A percentile compares a stretch with the other conserved stretches of the same genome.
Conservation (phyloP, 768 basidiomycete genomes). For the Termitomyces sp. region DNA sequence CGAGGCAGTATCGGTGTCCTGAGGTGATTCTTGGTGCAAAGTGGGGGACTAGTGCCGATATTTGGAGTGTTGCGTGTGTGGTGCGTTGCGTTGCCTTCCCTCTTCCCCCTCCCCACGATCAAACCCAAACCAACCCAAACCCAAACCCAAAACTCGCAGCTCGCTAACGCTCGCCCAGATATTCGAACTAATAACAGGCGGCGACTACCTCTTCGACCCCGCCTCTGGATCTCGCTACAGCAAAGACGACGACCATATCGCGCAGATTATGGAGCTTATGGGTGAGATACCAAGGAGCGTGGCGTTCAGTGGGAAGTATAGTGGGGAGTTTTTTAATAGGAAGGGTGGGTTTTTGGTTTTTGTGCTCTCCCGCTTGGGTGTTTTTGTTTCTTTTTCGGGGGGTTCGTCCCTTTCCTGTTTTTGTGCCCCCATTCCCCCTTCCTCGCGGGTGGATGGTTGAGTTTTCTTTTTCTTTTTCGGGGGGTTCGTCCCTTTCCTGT, state of each 20-base stretch:
- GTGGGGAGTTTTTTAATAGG: conserved; percentile 93
- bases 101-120: not conserved
- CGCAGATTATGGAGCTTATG: conserved; percentile 95
- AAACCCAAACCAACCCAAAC: not conserved
- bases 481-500: too few relatives aligned
- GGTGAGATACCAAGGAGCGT: conserved; percentile 84
- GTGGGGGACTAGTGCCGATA: conserved; percentile 94
- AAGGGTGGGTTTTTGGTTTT: conserved; percentile 55
- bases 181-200: conserved; percentile 94
- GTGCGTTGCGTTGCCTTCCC: conserved; percentile 52
- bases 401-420: too few relatives aligned
- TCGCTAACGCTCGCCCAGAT: conserved; percentile 59
- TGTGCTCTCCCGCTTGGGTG: too few relatives aligned
- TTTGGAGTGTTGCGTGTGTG: conserved; percentile 95
- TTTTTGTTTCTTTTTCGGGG: not conserved
- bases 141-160: too few relatives aligned
- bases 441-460: too few relatives aligned
- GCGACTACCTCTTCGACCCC: conserved; percentile 98
- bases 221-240: conserved; percentile 92
- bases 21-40: conserved; percentile 96
- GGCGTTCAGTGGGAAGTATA: conserved; percentile 90
- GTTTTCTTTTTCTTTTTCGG: not conserved
- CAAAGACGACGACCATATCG: conserved; percentile 97
- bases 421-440: not conserved
- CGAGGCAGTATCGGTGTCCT: conserved; percentile 94